Conservation (phyloP, 1,284 basidiomycete species). For the Acaromyces ingoldii region DNA sequence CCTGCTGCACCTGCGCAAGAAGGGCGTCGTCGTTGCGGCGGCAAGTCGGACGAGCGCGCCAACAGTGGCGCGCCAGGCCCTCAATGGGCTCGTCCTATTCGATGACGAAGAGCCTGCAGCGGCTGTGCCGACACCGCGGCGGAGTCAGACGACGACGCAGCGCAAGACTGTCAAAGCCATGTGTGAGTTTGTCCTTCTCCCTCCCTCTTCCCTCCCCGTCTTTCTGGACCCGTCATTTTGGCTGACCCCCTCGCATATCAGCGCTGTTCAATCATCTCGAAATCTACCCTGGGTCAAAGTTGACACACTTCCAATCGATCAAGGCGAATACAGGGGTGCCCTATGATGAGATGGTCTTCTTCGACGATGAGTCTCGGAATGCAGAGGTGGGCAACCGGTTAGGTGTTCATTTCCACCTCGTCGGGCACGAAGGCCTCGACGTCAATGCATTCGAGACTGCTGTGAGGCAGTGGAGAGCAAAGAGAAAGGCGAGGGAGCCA, state of each 20-base stretch:
- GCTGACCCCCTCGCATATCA: neutral
- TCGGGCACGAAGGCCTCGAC: conserved; percentile 37
- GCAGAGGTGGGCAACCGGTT: conserved; percentile 41
- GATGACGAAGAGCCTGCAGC: conserved; percentile 13
- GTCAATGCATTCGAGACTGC: conserved; percentile 34
- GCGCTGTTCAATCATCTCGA: conserved; percentile 39
- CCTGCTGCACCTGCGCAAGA: conserved; percentile 24
- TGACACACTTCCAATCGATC: conserved; percentile 38
- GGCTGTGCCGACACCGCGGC: neutral
- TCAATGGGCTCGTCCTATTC: conserved; percentile 29
- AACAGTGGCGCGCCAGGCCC: conserved; percentile 34
- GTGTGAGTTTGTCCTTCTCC: conserved; percentile 3
- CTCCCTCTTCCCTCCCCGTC: neutral
- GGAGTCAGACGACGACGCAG: neutral
- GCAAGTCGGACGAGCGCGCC: conserved; percentile 43
- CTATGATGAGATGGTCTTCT: conserved; percentile 48
- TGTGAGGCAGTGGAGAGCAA: conserved; percentile 33
- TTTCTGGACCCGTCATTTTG: neutral
- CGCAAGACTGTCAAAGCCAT: conserved; percentile 17
- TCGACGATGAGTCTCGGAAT: conserved; percentile 38
- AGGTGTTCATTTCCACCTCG: conserved; percentile 46
- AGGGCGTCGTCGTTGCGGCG: conserved; percentile 28
- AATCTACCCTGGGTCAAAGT: conserved; percentile 48
- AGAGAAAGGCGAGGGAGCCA: conserved; percentile 14
- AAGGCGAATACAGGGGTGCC: conserved; percentile 29